Evolutionary conservation across 352 stramenopile species (phyloP), one percentile per base, ranked within the genome.

Genomic region (Pythium brassicae): DNA sequence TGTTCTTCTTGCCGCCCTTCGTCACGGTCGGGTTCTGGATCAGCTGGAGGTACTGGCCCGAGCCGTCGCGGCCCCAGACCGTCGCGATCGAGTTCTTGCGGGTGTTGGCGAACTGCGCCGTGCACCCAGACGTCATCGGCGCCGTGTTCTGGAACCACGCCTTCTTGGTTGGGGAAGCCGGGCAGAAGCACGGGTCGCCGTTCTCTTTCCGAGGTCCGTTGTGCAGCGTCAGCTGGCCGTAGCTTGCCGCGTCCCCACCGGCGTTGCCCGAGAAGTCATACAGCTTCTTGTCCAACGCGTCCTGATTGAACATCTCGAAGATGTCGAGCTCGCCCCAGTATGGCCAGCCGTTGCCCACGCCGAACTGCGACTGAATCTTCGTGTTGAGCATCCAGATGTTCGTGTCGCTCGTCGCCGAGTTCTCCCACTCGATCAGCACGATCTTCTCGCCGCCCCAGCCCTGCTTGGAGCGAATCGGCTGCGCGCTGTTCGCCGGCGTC

Each of bases 341-440:
- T 14, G 81, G 78, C 81, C 78, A 92, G 55, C 76, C 76, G 39
- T 85, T 84, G 50, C 55, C 63, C 19, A 53, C 62, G 22, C 32
- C 71, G 49, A 92, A 92, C 61, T 92, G 81, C 50, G 65, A 61
- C 53, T 72, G 10, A n/a, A 92, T 53, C 63, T 84, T 84, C 5
- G 76, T 92, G 65, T 89, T 89, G 27, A 92, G 74, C 74, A 92
- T 85, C 81, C 81, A 92, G 59, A 92, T 89, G 76, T 92, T 92
- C 43, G 78, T 89, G 62, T 92, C 78, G 23, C 73, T 88, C 47
- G 74, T 64, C 35, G 62, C 67, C 43, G 76, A 74, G 22, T 74
- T 72, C 50, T 84, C 71, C 81, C 81, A 92, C 65, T 88, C 72
- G 26, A 92, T 71, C 60, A 71, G 72, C 58, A 92, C 65, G 27